These are phyloP conservation scores for Neophaeococcomyces aloes DNA, from an alignment of 2,329 filamentous ascomycete genomes.

Conservation along the genomic window DNA sequence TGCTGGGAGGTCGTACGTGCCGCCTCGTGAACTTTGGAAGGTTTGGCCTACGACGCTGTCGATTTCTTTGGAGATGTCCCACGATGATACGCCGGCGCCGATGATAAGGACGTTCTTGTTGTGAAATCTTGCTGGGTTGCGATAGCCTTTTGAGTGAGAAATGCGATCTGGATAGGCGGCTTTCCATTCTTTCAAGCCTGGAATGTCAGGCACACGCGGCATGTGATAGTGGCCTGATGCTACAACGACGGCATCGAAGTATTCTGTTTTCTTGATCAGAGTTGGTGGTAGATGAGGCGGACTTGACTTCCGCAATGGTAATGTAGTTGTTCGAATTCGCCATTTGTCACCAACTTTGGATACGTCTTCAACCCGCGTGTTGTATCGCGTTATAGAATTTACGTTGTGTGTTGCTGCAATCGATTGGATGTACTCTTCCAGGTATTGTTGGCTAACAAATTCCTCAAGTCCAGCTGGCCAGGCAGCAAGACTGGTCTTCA, in stretches of 20 bases:
- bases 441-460: conserved; percentile 46
- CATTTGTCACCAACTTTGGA: conserved; percentile 41
- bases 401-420: conserved; percentile 44
- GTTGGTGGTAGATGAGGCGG: conserved; percentile 17
- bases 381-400: conserved; percentile 40
- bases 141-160: conserved; percentile 43
- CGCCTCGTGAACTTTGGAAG: conserved; percentile 49
- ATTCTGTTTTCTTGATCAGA: conserved; percentile 19
- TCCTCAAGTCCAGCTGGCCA: conserved; percentile 53
- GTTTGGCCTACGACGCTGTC: conserved; percentile 34
- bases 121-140: conserved; percentile 37
- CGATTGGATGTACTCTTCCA: conserved; percentile 53
- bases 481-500: conserved; percentile 38
- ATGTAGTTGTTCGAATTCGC: conserved; percentile 43
- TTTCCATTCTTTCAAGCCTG: conserved; percentile 40
- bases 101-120: conserved; percentile 49
- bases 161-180: conserved; percentile 35
- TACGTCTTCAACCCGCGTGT: conserved; percentile 49
- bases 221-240: conserved; percentile 47
- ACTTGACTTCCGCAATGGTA: conserved; percentile 6
- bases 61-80: conserved; percentile 46
- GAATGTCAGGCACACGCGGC: conserved; percentile 39
- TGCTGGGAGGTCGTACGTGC: conserved; percentile 48
- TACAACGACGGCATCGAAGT: conserved; percentile 44
- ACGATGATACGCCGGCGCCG: conserved; percentile 46